Conservation (phyloP, 225 moss, liverwort and hornwort genomes). For the Bryoerythrophyllum caledonicum region DNA sequence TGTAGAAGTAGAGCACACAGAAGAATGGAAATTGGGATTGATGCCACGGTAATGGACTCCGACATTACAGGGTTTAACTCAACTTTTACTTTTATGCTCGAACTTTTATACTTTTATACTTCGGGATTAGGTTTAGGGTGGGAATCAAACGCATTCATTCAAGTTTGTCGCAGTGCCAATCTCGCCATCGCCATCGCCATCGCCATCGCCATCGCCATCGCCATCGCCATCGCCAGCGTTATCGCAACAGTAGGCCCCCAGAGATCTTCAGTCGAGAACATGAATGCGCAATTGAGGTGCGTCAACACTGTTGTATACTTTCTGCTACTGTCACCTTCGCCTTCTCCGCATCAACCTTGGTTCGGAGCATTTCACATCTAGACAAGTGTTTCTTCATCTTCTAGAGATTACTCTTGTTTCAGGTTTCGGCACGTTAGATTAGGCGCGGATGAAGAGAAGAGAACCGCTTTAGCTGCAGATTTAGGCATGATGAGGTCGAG, state of each 20-base stretch:
- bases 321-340: not conserved
- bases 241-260: not conserved
- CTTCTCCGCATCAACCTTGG: too few relatives aligned
- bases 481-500: not conserved
- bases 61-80: too few relatives aligned
- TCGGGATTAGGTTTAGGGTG: too few relatives aligned
- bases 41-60: too few relatives aligned
- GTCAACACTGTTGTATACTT: not conserved
- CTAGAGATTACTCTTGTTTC: not conserved
- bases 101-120: too few relatives aligned
- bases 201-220: not conserved
- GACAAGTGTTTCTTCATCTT: too few relatives aligned
- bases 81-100: too few relatives aligned
- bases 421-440: not conserved
- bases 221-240: not conserved
- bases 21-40: too few relatives aligned
- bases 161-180: too few relatives aligned
- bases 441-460: not conserved
- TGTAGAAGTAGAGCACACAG: too few relatives aligned
- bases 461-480: not conserved
- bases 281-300: not conserved
- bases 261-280: not conserved
- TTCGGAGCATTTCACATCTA: too few relatives aligned
- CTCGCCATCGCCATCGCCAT: not conserved
- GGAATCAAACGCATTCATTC: too few relatives aligned